Base-by-base conservation (phyloP, 1,139 yeast species). In the Hanseniaspora sp. region DNA sequence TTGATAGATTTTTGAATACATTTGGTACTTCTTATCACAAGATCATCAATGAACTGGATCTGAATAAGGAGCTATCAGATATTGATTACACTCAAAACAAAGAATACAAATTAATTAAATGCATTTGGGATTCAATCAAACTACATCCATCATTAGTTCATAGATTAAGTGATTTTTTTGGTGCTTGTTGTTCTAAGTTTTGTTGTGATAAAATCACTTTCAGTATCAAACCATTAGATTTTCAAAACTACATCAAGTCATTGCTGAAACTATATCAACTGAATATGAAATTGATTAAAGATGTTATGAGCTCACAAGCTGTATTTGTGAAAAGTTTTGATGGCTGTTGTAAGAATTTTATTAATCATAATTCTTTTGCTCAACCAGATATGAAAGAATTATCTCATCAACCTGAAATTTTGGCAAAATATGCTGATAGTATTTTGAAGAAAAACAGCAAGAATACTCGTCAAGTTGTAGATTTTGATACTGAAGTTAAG, bases 401-500 rank as follows among this genome's bases (percentile, higher is more conserved):
- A 7, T 79, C 87, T 1, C 76, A 72, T 61, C 90, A 98, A 1
- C 95, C 98, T 0, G 98, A 94, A 63, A 75, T 86, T 61, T 76
- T 94, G 63, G 96, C 98, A 5, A 81, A 81, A 66, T 92, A 88
- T 67, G 81, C 94, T 57, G 98, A 94, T 70, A 78, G 82, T 44
- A 75, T 90, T 62, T 75, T 94, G 63, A 86, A 82, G 66, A 85
- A 82, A 63, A 79, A 83, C 41, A 77, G 82, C 43, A 83, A 84
- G 64, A 86, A 82, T 60, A 73, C 80, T 0, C 92, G 83, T 59
- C 74, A 78, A 17, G 69, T 74, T 35, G 71, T 74, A 56, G 92
- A 84, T 63, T 80, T 90, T 82, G 86, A 83, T 57, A 68, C 70
- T 44, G 90, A 84, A 61, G 46, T 38, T 4, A 29, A 39, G 9